Evolutionary conservation across 2,329 filamentous ascomycete species (phyloP).

Genomic region (Cercospora nicotianae): DNA sequence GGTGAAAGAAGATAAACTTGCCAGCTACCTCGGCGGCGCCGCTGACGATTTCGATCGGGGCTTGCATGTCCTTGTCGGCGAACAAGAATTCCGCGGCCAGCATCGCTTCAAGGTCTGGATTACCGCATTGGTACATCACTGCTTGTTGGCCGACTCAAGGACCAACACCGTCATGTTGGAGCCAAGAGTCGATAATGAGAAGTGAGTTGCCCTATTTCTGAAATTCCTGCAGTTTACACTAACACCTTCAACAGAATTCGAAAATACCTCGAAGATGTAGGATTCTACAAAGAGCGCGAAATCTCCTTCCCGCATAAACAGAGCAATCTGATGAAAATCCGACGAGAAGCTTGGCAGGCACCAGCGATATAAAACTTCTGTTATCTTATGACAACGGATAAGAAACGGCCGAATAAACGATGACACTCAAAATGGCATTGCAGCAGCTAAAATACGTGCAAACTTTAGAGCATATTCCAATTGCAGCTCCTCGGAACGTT

Average conservation of each 20-base stretch:
- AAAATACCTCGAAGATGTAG: constrained; percentile 67
- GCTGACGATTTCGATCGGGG: constrained; percentile 86
- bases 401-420: background rate
- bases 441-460: background rate
- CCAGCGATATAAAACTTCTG: constrained; percentile 47
- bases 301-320: constrained; percentile 90
- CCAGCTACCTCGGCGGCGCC: constrained; percentile 63
- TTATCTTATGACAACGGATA: background rate
- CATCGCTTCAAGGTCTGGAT: constrained; percentile 78
- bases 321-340: constrained; percentile 77
- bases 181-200: constrained; percentile 85
- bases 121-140: constrained; percentile 82
- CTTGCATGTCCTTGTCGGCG: constrained; percentile 83
- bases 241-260: constrained; percentile 64
- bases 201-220: too few species aligned
- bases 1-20: constrained; percentile 88
- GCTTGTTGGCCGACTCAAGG: constrained; percentile 71
- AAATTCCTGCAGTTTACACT: too few species aligned
- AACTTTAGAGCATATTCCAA: background rate
- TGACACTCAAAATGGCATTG: background rate
- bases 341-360: constrained; percentile 75
- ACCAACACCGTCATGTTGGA: constrained; percentile 84
- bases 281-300: constrained; percentile 85
- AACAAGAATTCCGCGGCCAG: constrained; percentile 85
- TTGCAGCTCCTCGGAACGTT: background rate